Conservation (phyloP, 148 eudicot species). For the Spergularia marina region DNA sequence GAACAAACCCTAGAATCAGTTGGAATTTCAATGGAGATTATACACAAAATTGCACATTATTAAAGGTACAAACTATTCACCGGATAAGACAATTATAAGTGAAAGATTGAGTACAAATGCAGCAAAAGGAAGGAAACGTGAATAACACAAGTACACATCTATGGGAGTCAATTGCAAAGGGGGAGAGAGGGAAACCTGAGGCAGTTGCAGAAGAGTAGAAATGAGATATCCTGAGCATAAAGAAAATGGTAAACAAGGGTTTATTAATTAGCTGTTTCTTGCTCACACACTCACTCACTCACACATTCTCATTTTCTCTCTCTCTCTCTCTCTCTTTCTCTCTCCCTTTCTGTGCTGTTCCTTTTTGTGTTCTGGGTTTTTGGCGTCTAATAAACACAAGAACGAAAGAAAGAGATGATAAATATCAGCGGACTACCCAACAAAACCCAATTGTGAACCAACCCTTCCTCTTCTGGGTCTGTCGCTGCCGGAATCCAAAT, state of each 20-base stretch:
- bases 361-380: conserved; percentile 25
- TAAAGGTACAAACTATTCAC: neutral
- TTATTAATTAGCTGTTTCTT: neutral
- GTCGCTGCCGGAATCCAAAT: no score
- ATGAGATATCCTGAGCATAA: neutral
- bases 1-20: neutral
- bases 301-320: neutral
- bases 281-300: neutral
- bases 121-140: conserved; percentile 7
- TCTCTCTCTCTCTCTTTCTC: conserved; percentile 6
- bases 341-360: neutral
- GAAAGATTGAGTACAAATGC: conserved; percentile 2
- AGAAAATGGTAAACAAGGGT: conserved; percentile 12
- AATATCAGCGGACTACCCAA: neutral
- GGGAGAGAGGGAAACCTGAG: conserved; percentile 13
- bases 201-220: neutral
- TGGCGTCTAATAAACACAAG: conserved; percentile 1
- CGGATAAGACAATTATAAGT: neutral
- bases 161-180: neutral
- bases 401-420: neutral
- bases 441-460: neutral
- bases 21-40: neutral
- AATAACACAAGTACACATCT: neutral
- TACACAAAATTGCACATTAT: conserved; percentile 1
- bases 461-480: no score